These are phyloP conservation scores for Cubamyces sp. DNA, from an alignment of 768 basidiomycete genomes.

Conservation along the genomic window DNA sequence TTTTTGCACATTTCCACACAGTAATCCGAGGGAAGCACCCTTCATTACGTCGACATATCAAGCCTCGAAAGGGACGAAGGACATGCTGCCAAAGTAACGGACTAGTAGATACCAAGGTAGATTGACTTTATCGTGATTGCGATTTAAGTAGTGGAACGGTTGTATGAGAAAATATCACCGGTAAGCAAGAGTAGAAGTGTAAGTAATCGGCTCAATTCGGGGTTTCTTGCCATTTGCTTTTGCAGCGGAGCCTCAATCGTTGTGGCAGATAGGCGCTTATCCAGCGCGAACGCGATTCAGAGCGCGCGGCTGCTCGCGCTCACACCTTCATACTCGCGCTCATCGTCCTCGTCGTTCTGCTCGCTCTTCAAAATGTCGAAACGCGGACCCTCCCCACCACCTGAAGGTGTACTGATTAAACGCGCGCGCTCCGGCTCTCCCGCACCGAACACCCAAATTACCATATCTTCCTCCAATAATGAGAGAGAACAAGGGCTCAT, in stretches of 20 bases:
- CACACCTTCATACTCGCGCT: conserved; percentile 4
- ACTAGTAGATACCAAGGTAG: too few relatives aligned
- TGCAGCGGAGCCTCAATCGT: neutral
- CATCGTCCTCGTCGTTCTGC: conserved; percentile 9
- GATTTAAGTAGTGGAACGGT: too few relatives aligned
- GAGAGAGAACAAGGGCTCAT: conserved; percentile 79
- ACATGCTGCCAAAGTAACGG: too few relatives aligned
- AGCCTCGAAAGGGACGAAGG: too few relatives aligned
- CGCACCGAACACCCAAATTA: conserved; percentile 63
- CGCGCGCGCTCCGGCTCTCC: conserved; percentile 55
- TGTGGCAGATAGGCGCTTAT: conserved; percentile 3
- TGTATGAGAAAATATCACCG: too few relatives aligned
- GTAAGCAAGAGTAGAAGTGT: too few relatives aligned
- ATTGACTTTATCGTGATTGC: too few relatives aligned
- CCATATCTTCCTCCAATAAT: conserved; percentile 75
- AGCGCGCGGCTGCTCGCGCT: conserved; percentile 10
- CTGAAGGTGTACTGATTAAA: conserved; percentile 62
- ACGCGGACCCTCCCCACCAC: conserved; percentile 62
- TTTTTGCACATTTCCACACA: neutral
- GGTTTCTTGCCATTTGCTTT: too few relatives aligned
- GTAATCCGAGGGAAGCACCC: too few relatives aligned
- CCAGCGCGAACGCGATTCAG: conserved; percentile 1
- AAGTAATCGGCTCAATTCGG: too few relatives aligned
- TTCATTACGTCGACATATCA: too few relatives aligned
- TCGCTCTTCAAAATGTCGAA: conserved; percentile 60